These are phyloP conservation scores for Phytophthora rubi DNA, from an alignment of 352 stramenopile genomes.

Conservation along the genomic window DNA sequence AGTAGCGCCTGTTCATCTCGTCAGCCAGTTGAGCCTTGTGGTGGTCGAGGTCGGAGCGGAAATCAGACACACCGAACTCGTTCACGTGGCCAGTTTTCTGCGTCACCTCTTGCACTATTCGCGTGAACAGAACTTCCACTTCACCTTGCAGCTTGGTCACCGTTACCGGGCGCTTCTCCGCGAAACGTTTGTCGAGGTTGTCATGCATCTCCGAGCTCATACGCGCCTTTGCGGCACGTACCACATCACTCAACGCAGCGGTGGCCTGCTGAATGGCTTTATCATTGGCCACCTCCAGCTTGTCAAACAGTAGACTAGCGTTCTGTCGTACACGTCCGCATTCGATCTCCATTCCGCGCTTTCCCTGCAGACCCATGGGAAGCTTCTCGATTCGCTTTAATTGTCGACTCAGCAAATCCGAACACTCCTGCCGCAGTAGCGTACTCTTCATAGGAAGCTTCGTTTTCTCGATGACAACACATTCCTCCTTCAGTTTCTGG, in stretches of 20 bases:
- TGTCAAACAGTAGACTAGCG: constrained; percentile 71
- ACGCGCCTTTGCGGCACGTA: constrained; percentile 58
- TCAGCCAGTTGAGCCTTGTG: constrained; percentile 70
- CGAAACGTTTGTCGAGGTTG: constrained; percentile 66
- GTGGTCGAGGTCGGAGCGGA: constrained; percentile 58
- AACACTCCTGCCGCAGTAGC: constrained; percentile 59
- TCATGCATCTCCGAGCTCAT: constrained; percentile 74
- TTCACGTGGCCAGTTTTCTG: constrained; percentile 32
- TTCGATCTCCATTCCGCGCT: constrained; percentile 33
- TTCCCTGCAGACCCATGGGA: constrained; percentile 53
- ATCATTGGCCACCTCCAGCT: constrained; percentile 75
- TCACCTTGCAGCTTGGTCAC: constrained; percentile 65
- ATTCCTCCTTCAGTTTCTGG: constrained; percentile 62
- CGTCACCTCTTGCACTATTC: constrained; percentile 39
- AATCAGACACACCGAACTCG: constrained; percentile 43
- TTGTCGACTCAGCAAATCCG: constrained; percentile 51
- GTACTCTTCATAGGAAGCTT: constrained; percentile 65
- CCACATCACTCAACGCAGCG: constrained; percentile 52
- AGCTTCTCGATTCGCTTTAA: constrained; percentile 58
- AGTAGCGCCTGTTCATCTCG: constrained; percentile 78
- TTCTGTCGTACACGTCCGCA: constrained; percentile 65
- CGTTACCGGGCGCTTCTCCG: constrained; percentile 52
- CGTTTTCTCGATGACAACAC: constrained; percentile 60
- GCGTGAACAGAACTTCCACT: constrained; percentile 53
- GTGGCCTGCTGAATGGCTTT: constrained; percentile 72